Percentiles rank a stretch among this genome's conserved stretches.
Conservation (phyloP, 257 asterid genomes). For the Fraxinus excelsior region DNA sequence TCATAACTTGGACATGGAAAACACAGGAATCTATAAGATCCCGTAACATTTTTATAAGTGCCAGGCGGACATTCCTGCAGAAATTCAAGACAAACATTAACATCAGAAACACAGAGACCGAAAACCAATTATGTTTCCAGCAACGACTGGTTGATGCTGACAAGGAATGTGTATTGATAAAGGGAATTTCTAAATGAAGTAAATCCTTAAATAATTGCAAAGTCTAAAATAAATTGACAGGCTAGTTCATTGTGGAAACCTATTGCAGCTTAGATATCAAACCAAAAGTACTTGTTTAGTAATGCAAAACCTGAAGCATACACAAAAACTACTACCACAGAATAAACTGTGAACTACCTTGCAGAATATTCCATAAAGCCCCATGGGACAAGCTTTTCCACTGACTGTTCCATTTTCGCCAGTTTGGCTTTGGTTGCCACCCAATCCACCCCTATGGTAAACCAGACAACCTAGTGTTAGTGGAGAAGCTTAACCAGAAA, state of each 20-base stretch:
- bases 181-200: background rate
- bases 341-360: slow-evolving; percentile 50
- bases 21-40: slow-evolving; percentile 83
- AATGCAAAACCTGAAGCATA: background rate
- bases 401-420: slow-evolving; percentile 91
- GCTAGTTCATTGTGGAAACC: background rate
- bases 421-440: slow-evolving; percentile 58
- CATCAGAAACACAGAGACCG: slow-evolving; percentile 9
- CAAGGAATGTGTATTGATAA: background rate
- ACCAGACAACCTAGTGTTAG: slow-evolving; percentile 25
- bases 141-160: background rate
- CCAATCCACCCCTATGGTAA: slow-evolving; percentile 78
- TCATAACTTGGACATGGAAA: slow-evolving; percentile 71
- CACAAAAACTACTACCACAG: slow-evolving; percentile 1
- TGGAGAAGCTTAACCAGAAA: slow-evolving; percentile 5
- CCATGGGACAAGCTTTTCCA: slow-evolving; percentile 95
- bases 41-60: slow-evolving; percentile 87
- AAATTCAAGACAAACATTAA: slow-evolving; percentile 25
- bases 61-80: slow-evolving; percentile 93
- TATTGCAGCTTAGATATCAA: background rate
- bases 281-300: background rate
- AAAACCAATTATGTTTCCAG: slow-evolving; percentile 14
- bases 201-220: background rate
- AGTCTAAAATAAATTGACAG: background rate
- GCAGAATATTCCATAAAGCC: slow-evolving; percentile 90